A percentile compares a stretch with the other conserved stretches of the same genome.
Evolutionary conservation across 208 protist genomes (phyloP).

Genomic region (Vickermania ingenoplastis): DNA sequence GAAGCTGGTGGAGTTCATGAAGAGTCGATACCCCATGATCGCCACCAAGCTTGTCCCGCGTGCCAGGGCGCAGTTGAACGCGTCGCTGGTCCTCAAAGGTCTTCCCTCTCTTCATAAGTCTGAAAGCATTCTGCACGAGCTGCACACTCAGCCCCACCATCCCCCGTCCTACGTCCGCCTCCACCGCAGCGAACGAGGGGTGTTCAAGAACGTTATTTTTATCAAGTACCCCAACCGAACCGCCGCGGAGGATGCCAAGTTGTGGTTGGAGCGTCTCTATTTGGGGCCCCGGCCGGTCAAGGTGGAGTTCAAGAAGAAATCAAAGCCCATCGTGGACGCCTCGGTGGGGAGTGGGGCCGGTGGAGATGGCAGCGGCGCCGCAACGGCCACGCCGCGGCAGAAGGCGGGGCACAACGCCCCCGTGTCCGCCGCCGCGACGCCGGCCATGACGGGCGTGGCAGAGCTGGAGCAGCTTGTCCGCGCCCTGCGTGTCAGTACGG

Average conservation of each 20-base stretch:
- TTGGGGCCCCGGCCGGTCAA: slow-evolving; percentile 46
- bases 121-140: slow-evolving; percentile 45
- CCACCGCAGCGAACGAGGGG: slow-evolving; percentile 65
- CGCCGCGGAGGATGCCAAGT: slow-evolving; percentile 86
- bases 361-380: not conserved
- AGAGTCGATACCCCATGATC: slow-evolving; percentile 50
- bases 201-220: slow-evolving; percentile 78
- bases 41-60: slow-evolving; percentile 36
- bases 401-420: too few species aligned
- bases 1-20: slow-evolving; percentile 35
- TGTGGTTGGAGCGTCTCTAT: slow-evolving; percentile 57
- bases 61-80: slow-evolving; percentile 47
- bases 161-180: slow-evolving; percentile 75
- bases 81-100: slow-evolving; percentile 74
- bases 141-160: slow-evolving; percentile 39
- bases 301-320: slow-evolving; percentile 84
- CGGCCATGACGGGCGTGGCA: not conserved
- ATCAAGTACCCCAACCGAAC: slow-evolving; percentile 89
- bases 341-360: slow-evolving; percentile 2
- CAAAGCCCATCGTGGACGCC: slow-evolving; percentile 10
- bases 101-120: slow-evolving; percentile 59
- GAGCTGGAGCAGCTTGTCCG: slow-evolving; percentile 64
- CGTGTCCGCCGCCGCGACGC: slow-evolving; percentile 1
- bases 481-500: slow-evolving; percentile 61
- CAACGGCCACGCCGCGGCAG: too few species aligned